Percentiles rank a stretch among this genome's conserved stretches.
These are phyloP conservation scores for Penicillium robsamsonii DNA, from an alignment of 495 filamentous ascomycete genomes.

Conservation along the genomic window DNA sequence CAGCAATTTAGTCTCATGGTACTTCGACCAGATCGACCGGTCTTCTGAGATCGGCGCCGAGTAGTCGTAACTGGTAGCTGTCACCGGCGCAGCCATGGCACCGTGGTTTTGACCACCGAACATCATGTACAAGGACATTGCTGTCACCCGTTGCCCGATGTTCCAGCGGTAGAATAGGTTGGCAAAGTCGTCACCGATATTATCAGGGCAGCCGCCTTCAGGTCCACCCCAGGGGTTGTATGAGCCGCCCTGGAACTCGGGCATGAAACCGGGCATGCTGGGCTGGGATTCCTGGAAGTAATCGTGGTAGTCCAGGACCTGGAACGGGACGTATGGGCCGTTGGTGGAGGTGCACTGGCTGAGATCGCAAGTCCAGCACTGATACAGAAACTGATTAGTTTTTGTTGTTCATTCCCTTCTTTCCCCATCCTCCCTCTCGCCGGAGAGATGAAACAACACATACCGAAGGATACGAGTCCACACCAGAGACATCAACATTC, in stretches of 20 bases:
- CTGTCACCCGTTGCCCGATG: constrained; percentile 53
- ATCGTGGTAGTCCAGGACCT: constrained; percentile 51
- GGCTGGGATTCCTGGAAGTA: constrained; percentile 53
- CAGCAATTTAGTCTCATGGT: constrained; percentile 59
- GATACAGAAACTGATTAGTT: neutral
- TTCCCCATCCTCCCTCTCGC: neutral
- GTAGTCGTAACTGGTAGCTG: constrained; percentile 58
- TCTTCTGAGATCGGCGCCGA: constrained; percentile 58
- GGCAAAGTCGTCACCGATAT: constrained; percentile 51
- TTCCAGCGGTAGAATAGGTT: constrained; percentile 60
- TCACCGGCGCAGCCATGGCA: constrained; percentile 45
- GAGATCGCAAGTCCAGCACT: constrained; percentile 60
- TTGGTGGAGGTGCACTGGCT: constrained; percentile 56
- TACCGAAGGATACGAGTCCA: constrained; percentile 58
- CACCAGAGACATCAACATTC: constrained; percentile 55
- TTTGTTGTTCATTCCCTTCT: neutral
- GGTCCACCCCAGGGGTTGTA: constrained; percentile 63
- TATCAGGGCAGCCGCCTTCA: constrained; percentile 48
- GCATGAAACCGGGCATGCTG: constrained; percentile 56
- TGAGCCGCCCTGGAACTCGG: constrained; percentile 63
- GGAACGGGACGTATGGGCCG: constrained; percentile 53
- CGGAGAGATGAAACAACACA: neutral
- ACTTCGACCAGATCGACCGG: constrained; percentile 56
- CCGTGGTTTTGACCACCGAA: constrained; percentile 62
- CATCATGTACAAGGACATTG: constrained; percentile 58